Base-by-base conservation (phyloP, 2,329 filamentous ascomycete species). In the Talaromyces verruculosus region DNA sequence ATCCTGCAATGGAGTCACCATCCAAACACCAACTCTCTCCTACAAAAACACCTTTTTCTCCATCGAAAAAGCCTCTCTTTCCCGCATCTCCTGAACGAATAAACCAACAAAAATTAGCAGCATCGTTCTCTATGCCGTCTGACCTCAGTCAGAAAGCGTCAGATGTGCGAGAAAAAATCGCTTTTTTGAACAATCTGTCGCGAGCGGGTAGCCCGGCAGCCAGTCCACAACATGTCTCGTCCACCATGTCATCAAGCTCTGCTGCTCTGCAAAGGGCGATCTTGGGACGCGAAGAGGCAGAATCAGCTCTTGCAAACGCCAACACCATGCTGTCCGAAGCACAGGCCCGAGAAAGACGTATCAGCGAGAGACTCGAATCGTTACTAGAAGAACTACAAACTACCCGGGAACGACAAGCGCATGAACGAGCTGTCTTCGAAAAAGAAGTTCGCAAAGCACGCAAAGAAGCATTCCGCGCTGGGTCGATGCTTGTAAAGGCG, bases 381-480 rank as follows among this genome's bases (percentile, higher is more conserved):
- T 70, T 81, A 59, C 69, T 86, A 73, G 85, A 85, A 70, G 84
- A 87, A 70, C 74, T 84, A 41, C 79, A 83, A 39, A 76, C 78
- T 11, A 77, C 81, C 15, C 86, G 86, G 71, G 81, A 84, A 69
- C 79, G 83, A 43, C 80, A 84, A 67, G 75, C 74, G 13, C 79
- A 82, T 64, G 80, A 83, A 68, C 75, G 81, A 68, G 71, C 76
- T 1, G 72, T 85, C 6, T 87, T 85, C 68, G 84, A 87, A 69
- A 87, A 86, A 68, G 85, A 87, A 70, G 79, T 87, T 37, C 78
- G 84, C 53, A 82, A 82, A 61, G 79, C 83, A 47, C 78, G 84
- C 19, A 87, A 87, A 72, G 85, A 87, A 70, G 84, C 84, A 1
- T 87, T 86, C 71, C 85, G 84, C 61, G 82, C 84, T 6, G 83